A percentile compares a stretch with the other conserved stretches of the same genome.
Evolutionary conservation across 495 filamentous ascomycete species (phyloP).

Genomic region (Aspergillus egyptiacus): DNA sequence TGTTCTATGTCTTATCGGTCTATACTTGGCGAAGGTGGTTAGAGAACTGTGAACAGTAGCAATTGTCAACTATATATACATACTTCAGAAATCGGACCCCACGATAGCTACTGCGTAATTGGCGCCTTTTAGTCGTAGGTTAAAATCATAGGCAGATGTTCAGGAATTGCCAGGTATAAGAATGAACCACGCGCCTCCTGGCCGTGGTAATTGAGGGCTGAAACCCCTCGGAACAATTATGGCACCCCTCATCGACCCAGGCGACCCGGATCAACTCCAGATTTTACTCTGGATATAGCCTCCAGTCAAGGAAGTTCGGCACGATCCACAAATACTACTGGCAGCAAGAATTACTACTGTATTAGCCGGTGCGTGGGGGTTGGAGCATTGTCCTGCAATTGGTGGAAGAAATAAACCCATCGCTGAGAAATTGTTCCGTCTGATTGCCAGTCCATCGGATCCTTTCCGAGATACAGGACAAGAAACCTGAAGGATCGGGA

Average conservation of each 20-base stretch:
- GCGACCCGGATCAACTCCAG: not conserved
- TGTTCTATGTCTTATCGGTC: conserved; percentile 9
- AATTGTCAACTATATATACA: not conserved
- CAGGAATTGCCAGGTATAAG: no score
- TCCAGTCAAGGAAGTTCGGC: not conserved
- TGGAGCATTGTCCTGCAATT: conserved; percentile 16
- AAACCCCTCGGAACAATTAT: conserved; percentile 15
- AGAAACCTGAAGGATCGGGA: no score
- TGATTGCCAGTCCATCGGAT: conserved; percentile 19
- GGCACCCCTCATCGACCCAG: conserved; percentile 6
- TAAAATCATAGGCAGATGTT: no score
- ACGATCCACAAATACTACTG: conserved; percentile 9
- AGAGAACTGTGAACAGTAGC: not conserved
- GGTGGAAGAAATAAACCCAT: conserved; percentile 31
- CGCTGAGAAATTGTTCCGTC: conserved; percentile 19
- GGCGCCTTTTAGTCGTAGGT: no score
- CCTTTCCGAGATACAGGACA: conserved; percentile 19
- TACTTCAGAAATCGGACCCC: not conserved
- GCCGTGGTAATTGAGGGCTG: conserved; percentile 9
- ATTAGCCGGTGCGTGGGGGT: conserved; percentile 8
- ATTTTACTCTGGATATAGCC: not conserved
- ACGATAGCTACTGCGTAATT: no score
- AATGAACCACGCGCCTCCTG: not conserved
- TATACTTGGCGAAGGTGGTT: not conserved
- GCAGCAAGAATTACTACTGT: no score